phyloP scores from a whole-genome alignment of 2,329 filamentous ascomycete genomes.

The Bipolaris victoriae region DNA sequence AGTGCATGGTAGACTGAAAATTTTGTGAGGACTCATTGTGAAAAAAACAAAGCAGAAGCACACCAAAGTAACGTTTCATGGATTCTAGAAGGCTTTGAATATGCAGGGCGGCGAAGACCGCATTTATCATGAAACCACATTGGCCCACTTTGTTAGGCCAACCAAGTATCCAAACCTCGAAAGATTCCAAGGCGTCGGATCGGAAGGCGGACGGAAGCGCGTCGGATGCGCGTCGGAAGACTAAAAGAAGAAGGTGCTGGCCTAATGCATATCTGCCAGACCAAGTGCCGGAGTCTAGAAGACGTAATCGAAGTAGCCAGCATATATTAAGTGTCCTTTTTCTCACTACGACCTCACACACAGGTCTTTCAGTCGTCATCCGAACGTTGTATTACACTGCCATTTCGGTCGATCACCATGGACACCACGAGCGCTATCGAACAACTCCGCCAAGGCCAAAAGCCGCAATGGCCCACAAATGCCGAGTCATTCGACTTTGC shows the following conservation, averaged over 20 bases:
- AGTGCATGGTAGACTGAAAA: slow-evolving; percentile 30
- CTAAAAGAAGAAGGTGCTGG: slow-evolving; percentile 28
- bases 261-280: slow-evolving; percentile 12
- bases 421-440: slow-evolving; percentile 31
- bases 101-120: slow-evolving; percentile 22
- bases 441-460: slow-evolving; percentile 38
- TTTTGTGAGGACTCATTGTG: slow-evolving; percentile 39
- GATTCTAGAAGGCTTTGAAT: slow-evolving; percentile 9
- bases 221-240: slow-evolving; percentile 5
- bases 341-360: slow-evolving; percentile 2
- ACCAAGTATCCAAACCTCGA: slow-evolving; percentile 1
- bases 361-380: neutral
- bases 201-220: slow-evolving; percentile 18
- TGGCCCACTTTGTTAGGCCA: neutral
- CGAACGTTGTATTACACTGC: neutral
- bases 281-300: slow-evolving; percentile 11
- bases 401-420: slow-evolving; percentile 25
- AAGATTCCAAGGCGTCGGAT: neutral
- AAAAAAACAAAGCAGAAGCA: slow-evolving; percentile 3
- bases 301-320: slow-evolving; percentile 16
- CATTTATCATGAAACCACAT: slow-evolving; percentile 22
- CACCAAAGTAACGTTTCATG: neutral
- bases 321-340: slow-evolving; percentile 14
- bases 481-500: slow-evolving; percentile 35
- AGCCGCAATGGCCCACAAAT: slow-evolving; percentile 35